Base-by-base conservation (phyloP, 768 basidiomycete species). In the Chalciporus pseudorubinellus region DNA sequence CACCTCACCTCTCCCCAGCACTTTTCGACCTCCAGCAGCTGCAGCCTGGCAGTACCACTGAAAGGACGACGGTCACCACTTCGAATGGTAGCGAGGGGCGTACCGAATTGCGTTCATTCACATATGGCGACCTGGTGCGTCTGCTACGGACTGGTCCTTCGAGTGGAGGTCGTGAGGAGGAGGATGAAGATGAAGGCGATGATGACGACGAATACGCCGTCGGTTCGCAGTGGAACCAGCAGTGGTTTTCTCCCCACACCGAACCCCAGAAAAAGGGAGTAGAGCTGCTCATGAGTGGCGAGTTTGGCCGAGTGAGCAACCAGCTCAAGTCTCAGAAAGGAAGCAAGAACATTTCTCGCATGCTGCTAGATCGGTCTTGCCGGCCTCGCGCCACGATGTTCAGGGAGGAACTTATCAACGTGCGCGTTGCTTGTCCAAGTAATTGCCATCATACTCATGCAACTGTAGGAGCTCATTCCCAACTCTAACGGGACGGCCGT, bases 401-500 rank as follows among this genome's bases (percentile, higher is more conserved):
- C 54, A 77, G 74, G 52, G 86, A 89, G 61, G 81, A 84, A 41
- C 63, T 82, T 26, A 64, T 72, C 7, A 74, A 73, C 59, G 88
- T 89, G 65, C 46, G 80, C 69, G 7, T 46, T 44, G 29, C 29
- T 13, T 11, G 10, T 11, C 10, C 4, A 11, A 31, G 13, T 13
- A 13, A 31, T 31, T 31, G 10, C 7, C 12, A 11, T 31, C 29
- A 13, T 31, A 13, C 13, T 31, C 12, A 31, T 12, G 4, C 22
- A 40, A 40, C 7, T 14, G 11, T 56, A 95, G 89, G 75, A 80
- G 45, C 70, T 90, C 28, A 67, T 93, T 10, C 92, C 92, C 0
- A 95, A 93, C 57, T 78, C 84, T 10, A 80, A 80, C 59, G 92
- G 92, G 14, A 87, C 87, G 4, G 81, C 88, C 3, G 91, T 95